Percentiles rank a stretch among this genome's conserved stretches.
Evolutionary conservation across 257 asterid genomes (phyloP).

Genomic region (Gardenia jasminoides): DNA sequence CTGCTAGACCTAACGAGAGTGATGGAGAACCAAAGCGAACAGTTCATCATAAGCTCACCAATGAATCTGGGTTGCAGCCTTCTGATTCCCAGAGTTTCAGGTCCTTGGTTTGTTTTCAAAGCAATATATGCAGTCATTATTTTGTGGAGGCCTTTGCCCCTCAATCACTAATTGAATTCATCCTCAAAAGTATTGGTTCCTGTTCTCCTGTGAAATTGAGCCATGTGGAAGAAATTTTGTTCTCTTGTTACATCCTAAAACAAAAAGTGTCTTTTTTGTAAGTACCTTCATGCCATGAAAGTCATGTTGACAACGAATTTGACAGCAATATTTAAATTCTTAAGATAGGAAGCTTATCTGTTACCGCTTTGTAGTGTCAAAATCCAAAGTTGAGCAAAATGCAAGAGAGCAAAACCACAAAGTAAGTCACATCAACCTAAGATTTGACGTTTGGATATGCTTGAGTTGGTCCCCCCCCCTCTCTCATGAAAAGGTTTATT

Average conservation of each 20-base stretch:
- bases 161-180: neutral
- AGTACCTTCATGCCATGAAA: neutral
- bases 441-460: neutral
- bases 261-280: neutral
- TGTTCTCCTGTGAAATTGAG: neutral
- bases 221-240: neutral
- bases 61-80: constrained; percentile 64
- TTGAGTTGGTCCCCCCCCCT: neutral
- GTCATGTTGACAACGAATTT: neutral
- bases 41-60: constrained; percentile 58
- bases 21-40: constrained; percentile 70
- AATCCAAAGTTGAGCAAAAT: neutral
- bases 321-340: neutral
- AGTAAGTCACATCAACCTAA: neutral
- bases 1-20: constrained; percentile 64
- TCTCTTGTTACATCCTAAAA: neutral
- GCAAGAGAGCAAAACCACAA: neutral
- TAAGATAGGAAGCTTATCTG: neutral
- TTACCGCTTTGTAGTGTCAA: neutral
- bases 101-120: constrained; percentile 38
- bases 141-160: neutral
- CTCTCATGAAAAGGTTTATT: neutral
- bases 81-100: constrained; percentile 69
- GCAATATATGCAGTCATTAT: neutral
- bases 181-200: neutral